Evolutionary conservation across 805 yeast genomes (phyloP).

Genomic region (Teunomyces lycoperdinae): DNA sequence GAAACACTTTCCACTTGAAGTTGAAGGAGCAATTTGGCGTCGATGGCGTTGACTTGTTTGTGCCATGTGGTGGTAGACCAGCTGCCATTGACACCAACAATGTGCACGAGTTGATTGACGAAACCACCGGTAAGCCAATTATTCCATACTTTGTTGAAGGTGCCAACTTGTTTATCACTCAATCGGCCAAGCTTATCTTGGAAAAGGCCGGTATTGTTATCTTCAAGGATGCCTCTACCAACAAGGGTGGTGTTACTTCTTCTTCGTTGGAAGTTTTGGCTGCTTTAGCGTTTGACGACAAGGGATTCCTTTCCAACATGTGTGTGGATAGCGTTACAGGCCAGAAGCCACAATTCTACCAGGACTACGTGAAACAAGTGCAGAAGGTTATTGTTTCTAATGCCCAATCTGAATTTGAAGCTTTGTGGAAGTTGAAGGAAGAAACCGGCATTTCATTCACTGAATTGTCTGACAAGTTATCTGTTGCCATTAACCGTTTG

Average conservation of each 20-base stretch:
- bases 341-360: constrained; percentile 68
- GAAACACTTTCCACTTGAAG: constrained; percentile 85
- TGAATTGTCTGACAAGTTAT: constrained; percentile 76
- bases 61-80: constrained; percentile 99
- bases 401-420: constrained; percentile 82
- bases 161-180: constrained; percentile 93
- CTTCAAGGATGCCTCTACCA: constrained; percentile 94
- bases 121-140: constrained; percentile 68
- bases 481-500: constrained; percentile 78
- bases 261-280: constrained; percentile 94
- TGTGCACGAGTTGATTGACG: constrained; percentile 67
- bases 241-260: constrained; percentile 98
- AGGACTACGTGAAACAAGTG: constrained; percentile 79
- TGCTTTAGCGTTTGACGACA: constrained; percentile 86
- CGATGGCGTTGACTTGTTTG: constrained; percentile 77
- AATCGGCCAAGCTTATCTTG: constrained; percentile 81
- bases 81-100: constrained; percentile 89
- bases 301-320: constrained; percentile 75
- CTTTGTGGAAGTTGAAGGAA: constrained; percentile 75
- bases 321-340: constrained; percentile 58
- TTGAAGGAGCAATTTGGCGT: constrained; percentile 57
- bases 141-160: constrained; percentile 95
- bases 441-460: constrained; percentile 61
- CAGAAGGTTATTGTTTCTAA: constrained; percentile 73
- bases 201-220: constrained; percentile 85